Evolutionary conservation across 2,329 filamentous ascomycete genomes (phyloP).

Genomic region (Aspergillus amoenus): DNA sequence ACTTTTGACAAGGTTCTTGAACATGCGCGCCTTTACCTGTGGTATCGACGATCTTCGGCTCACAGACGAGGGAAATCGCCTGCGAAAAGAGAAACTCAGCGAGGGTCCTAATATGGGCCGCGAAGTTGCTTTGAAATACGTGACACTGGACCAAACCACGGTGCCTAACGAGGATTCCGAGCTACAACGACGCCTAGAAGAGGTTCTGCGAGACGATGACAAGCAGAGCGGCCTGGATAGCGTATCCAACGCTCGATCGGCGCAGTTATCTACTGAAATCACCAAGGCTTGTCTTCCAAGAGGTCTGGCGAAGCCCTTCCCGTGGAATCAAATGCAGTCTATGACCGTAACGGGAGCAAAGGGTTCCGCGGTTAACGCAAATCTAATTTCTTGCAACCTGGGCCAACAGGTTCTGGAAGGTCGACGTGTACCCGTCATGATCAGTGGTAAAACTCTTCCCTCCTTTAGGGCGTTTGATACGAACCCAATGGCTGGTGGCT

Average conservation of each 20-base stretch:
- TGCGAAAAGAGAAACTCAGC: conserved; percentile 66
- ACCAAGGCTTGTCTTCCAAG: conserved; percentile 76
- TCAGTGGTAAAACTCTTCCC: conserved; percentile 92
- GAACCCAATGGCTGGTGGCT: conserved; percentile 83
- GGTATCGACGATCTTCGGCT: conserved; percentile 94
- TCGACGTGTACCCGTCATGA: conserved; percentile 92
- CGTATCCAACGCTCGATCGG: conserved; percentile 72
- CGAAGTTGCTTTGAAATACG: conserved; percentile 80
- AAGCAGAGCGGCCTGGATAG: conserved; percentile 91
- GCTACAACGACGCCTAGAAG: conserved; percentile 76
- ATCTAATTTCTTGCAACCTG: conserved; percentile 95
- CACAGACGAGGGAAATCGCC: conserved; percentile 73
- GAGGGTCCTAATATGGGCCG: conserved; percentile 70
- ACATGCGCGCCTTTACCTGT: conserved; percentile 94
- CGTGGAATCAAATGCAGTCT: conserved; percentile 96
- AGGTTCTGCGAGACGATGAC: conserved; percentile 83
- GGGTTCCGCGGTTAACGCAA: conserved; percentile 88
- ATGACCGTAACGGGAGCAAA: conserved; percentile 98
- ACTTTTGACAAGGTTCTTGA: conserved; percentile 81
- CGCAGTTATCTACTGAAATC: conserved; percentile 72
- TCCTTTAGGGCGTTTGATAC: conserved; percentile 94
- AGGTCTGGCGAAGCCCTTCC: conserved; percentile 87
- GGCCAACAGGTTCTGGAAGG: conserved; percentile 96
- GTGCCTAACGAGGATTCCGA: conserved; percentile 66
- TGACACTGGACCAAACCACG: conserved; percentile 70